phyloP scores from a whole-genome alignment of 2,329 filamentous ascomycete species.

The Verticillium longisporum region DNA sequence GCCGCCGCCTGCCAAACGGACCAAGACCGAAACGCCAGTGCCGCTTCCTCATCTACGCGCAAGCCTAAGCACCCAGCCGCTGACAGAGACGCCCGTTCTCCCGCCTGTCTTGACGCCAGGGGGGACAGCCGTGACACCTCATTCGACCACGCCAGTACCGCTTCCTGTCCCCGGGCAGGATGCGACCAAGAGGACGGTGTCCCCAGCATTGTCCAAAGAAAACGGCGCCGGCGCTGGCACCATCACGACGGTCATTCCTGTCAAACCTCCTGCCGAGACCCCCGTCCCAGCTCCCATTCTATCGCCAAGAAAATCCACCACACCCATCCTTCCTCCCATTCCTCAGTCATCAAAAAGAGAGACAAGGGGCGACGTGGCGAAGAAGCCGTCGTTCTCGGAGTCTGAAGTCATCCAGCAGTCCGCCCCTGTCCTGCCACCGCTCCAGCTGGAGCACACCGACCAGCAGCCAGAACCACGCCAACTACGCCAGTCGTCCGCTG shows the following conservation, averaged over 20 bases:
- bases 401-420: neutral
- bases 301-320: conserved; percentile 22
- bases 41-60: conserved; percentile 34
- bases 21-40: conserved; percentile 51
- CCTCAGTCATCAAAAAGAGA: conserved; percentile 33
- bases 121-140: conserved; percentile 9
- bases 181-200: conserved; percentile 1
- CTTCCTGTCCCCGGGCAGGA: conserved; percentile 13
- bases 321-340: conserved; percentile 27
- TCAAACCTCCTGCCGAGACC: conserved; percentile 31
- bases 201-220: conserved; percentile 1
- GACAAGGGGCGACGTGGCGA: conserved; percentile 35
- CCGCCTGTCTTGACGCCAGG: conserved; percentile 25
- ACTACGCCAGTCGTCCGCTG: conserved; percentile 15
- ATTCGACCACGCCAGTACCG: conserved; percentile 26
- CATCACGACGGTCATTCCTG: conserved; percentile 26
- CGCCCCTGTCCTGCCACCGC: conserved; percentile 3
- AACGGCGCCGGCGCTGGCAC: conserved; percentile 22
- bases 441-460: conserved; percentile 12
- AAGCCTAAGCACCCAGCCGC: conserved; percentile 14
- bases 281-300: conserved; percentile 29
- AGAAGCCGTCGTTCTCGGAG: conserved; percentile 30
- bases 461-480: conserved; percentile 16
- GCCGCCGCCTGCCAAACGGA: conserved; percentile 40
- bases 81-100: conserved; percentile 9